These are phyloP conservation scores for Nicotiana knightiana DNA, from an alignment of 257 asterid species.

Conservation along the genomic window DNA sequence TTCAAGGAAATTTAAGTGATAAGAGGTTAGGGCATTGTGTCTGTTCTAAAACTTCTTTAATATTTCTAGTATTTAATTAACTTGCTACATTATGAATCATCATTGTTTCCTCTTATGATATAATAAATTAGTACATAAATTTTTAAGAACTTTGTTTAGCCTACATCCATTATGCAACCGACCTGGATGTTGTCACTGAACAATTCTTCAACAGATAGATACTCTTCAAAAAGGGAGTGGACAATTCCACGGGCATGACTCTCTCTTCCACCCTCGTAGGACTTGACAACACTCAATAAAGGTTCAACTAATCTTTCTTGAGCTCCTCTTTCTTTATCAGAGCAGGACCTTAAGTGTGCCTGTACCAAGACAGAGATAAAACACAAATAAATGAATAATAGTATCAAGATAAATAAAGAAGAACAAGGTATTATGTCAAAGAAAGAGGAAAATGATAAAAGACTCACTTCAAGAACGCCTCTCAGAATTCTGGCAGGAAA, in stretches of 20 bases:
- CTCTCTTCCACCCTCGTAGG: slow-evolving; percentile 97
- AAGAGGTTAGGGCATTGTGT: no score
- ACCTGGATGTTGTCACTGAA: slow-evolving; percentile 96
- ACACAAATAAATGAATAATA: neutral
- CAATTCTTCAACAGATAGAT: slow-evolving; percentile 83
- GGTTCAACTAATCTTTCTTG: slow-evolving; percentile 95
- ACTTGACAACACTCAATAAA: slow-evolving; percentile 80
- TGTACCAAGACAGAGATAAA: slow-evolving; percentile 17
- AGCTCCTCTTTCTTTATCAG: slow-evolving; percentile 82
- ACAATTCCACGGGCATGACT: slow-evolving; percentile 96
- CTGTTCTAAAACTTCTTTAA: neutral
- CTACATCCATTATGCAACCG: slow-evolving; percentile 6
- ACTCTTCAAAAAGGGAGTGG: slow-evolving; percentile 80
- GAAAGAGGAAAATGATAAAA: slow-evolving; percentile 5
- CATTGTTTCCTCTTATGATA: no score
- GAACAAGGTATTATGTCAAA: neutral
- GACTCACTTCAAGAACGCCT: slow-evolving; percentile 73
- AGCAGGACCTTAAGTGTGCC: slow-evolving; percentile 62
- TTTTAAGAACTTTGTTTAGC: no score
- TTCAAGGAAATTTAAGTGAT: neutral
- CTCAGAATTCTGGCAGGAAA: slow-evolving; percentile 88
- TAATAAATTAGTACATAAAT: no score
- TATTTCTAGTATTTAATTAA: neutral
- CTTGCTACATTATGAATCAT: no score
- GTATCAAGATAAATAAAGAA: neutral